Conservation (phyloP, 2,329 filamentous ascomycete genomes). For the Colletotrichum somersetense region DNA sequence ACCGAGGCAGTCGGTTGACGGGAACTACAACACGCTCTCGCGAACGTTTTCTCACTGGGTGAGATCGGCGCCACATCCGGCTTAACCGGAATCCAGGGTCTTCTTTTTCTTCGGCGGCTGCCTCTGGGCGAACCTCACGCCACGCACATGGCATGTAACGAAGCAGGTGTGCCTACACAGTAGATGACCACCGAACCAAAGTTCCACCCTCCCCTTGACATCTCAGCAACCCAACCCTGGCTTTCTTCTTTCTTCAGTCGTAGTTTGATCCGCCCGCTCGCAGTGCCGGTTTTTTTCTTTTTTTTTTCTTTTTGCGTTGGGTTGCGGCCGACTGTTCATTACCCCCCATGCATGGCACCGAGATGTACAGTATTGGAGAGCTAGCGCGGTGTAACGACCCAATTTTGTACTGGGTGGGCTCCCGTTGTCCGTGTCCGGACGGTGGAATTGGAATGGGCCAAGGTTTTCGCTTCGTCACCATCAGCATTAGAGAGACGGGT, state of each 20-base stretch:
- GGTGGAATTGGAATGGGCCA: constrained; percentile 1
- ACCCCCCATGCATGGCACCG: constrained; percentile 18
- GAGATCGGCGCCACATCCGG: constrained; percentile 31
- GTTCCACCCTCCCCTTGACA: background rate
- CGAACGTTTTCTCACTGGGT: constrained; percentile 1
- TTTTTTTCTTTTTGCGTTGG: constrained; percentile 23
- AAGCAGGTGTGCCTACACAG: background rate
- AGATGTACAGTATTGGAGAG: background rate
- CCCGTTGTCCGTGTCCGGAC: constrained; percentile 1
- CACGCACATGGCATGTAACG: constrained; percentile 28
- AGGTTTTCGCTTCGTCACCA: constrained; percentile 9
- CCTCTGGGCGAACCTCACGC: constrained; percentile 26
- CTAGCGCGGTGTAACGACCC: constrained; percentile 19
- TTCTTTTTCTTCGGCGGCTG: constrained; percentile 32
- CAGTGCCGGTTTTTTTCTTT: constrained; percentile 24
- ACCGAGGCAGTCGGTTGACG: constrained; percentile 4
- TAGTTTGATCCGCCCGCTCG: constrained; percentile 17
- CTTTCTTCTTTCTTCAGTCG: background rate
- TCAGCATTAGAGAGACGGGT: constrained; percentile 12
- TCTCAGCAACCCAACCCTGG: background rate
- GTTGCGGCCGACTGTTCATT: background rate
- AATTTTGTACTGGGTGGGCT: constrained; percentile 3
- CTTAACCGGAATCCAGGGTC: constrained; percentile 37
- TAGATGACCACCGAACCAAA: constrained; percentile 7
- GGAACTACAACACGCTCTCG: constrained; percentile 8